Base-by-base conservation (phyloP, 306 rosid genomes). In the Senna tora region DNA sequence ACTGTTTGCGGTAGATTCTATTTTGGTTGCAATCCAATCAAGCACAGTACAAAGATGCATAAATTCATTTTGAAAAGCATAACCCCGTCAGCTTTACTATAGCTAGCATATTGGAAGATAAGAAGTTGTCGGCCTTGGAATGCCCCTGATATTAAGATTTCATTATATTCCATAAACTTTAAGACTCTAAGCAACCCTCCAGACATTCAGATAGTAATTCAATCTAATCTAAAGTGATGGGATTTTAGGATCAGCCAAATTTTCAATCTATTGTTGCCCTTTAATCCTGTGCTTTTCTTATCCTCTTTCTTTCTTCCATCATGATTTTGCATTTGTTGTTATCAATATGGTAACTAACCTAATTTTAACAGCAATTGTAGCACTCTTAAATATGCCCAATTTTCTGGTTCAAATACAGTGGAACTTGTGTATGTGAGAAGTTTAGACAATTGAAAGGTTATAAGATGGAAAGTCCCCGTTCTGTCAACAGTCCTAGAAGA, bases 401-500 rank as follows among this genome's bases (percentile, higher is more conserved):
- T 16, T 43, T 47, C 13, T 57, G 12, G 5, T 34, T 51, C 36
- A 30, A 50, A 3, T 19, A 22, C 6, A 19, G 9, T 39, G 75
- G 57, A 57, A 43, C 64, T 19, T 56, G 20, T 62, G 12, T 9
- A 16, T 71, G 46, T 3, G 15, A 30, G 69, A 60, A 72, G 41
- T n/a, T 33, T 30, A 32, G 14, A 38, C 66, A 50, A 19, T 51
- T 69, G 69, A 50, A 79, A 74, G 60, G n/a, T 49, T 4, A 64
- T 66, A 10, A 32, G 17, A 90, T 93, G 98, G 97, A 91, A 58
- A 91, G 87, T 74, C 88, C 86, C 4, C 81, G 61, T 73, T 91
- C 97, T 25, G 92, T 88, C 2, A 87, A 86, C 79, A 91, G 97
- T 56, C 98, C 97, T 7, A 86, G 98, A 77, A 81, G 97, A 84